A percentile compares a stretch with the other conserved stretches of the same genome.
phyloP scores from a whole-genome alignment of 2,329 filamentous ascomycete species.

The Cladophialophora immunda region DNA sequence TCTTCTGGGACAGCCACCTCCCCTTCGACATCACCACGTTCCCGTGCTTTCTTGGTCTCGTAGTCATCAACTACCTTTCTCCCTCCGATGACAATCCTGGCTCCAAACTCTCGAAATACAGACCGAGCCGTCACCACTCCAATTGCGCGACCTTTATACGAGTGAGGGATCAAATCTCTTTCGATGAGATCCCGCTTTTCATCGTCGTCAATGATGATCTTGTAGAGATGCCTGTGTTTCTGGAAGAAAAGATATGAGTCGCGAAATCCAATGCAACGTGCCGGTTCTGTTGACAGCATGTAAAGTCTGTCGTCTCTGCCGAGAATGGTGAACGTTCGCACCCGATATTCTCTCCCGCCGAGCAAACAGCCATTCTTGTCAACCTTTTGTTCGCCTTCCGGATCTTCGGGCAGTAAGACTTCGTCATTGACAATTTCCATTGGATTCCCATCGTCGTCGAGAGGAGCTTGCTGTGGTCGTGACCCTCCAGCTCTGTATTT shows the following conservation, averaged over 20 bases:
- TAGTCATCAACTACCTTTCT: slow-evolving; percentile 90
- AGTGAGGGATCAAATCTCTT: slow-evolving; percentile 93
- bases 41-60: slow-evolving; percentile 76
- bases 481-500: slow-evolving; percentile 74
- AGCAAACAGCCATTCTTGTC: slow-evolving; percentile 85
- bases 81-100: slow-evolving; percentile 91
- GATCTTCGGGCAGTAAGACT: slow-evolving; percentile 84
- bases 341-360: slow-evolving; percentile 89
- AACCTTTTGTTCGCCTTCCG: slow-evolving; percentile 91
- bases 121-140: slow-evolving; percentile 96
- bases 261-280: slow-evolving; percentile 93
- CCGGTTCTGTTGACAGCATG: slow-evolving; percentile 98
- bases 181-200: slow-evolving; percentile 97
- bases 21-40: slow-evolving; percentile 83
- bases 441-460: slow-evolving; percentile 93
- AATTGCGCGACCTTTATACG: slow-evolving; percentile 97
- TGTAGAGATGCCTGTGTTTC: slow-evolving; percentile 94
- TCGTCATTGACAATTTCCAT: slow-evolving; percentile 93
- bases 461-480: slow-evolving; percentile 81
- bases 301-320: slow-evolving; percentile 87
- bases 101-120: slow-evolving; percentile 95
- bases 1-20: slow-evolving; percentile 93
- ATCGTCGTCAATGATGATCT: slow-evolving; percentile 97
- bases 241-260: slow-evolving; percentile 99
- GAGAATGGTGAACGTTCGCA: slow-evolving; percentile 90